Evolutionary conservation across 495 filamentous ascomycete genomes (phyloP).

Genomic region (Talaromyces ruber): DNA sequence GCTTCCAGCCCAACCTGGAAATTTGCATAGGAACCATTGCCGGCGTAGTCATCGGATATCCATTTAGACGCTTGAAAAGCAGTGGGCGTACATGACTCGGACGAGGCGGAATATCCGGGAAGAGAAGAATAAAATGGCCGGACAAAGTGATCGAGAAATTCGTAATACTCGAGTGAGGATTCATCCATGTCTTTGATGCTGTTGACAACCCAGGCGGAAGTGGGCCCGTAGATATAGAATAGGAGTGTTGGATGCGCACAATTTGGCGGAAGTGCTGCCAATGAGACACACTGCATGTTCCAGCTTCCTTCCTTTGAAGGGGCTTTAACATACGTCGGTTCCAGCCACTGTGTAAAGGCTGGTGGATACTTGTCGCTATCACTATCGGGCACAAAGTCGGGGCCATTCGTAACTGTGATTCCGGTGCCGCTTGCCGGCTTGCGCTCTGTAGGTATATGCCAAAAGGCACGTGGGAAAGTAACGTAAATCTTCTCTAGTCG

Average conservation of each 20-base stretch:
- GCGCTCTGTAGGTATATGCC: conserved; percentile 18
- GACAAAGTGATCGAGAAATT: conserved; percentile 36
- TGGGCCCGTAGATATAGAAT: conserved; percentile 79
- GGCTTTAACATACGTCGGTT: conserved; percentile 56
- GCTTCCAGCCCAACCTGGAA: conserved; percentile 70
- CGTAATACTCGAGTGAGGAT: conserved; percentile 18
- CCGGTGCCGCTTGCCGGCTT: neutral
- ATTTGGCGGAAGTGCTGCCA: conserved; percentile 53
- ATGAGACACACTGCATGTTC: conserved; percentile 73
- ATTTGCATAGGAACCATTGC: conserved; percentile 84
- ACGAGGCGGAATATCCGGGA: conserved; percentile 48
- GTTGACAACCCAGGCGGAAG: conserved; percentile 41
- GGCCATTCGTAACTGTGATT: conserved; percentile 2
- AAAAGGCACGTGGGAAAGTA: conserved; percentile 69
- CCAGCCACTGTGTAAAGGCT: conserved; percentile 32
- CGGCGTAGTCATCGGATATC: conserved; percentile 74
- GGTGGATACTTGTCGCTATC: conserved; percentile 10
- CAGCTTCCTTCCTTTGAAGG: conserved; percentile 58
- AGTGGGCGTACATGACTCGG: conserved; percentile 51
- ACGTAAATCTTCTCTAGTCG: conserved; percentile 89
- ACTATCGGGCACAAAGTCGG: neutral
- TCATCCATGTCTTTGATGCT: conserved; percentile 21
- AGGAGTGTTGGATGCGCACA: conserved; percentile 77
- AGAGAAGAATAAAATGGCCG: conserved; percentile 63
- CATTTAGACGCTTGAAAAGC: conserved; percentile 66